Evolutionary conservation across 352 stramenopile species (phyloP), one percentile per base, ranked within the genome.

Genomic region (Pythium dissotocum): DNA sequence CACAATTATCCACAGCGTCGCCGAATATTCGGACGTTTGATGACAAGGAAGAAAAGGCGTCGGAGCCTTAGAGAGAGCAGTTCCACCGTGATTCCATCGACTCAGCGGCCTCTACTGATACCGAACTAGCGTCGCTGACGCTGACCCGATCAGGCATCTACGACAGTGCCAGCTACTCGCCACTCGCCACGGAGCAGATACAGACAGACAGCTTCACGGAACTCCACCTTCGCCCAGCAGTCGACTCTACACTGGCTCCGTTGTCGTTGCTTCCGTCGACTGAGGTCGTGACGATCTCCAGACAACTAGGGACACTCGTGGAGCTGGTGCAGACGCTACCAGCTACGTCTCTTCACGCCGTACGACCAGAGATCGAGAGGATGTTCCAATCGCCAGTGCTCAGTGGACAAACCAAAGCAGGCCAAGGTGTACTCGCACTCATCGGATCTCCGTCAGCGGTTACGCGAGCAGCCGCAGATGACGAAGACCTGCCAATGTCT

Each of bases 231-330:
- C 36, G 36, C 2, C 36, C 36, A 44, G 36, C 36, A 3, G 36
- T 26, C 24, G 44, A 26, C 14, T 10, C 16, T 8, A 16, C 6
- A 4, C 44, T 51, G 6, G 30, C 60, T 1, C 60, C 60, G 18
- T 28, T 66, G 16, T 66, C 60, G 60, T 21, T 66, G 10, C 36
- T 66, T 2, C 60, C 60, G 49, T 24, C 48, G 18, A 0, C 60
- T 1, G 28, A 35, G 12, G 58, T 59, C 14, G 49, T 57, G n/a
- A 24, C 16, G 12, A 44, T 66, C 49, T 58, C 60, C 1, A 33
- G 38, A 3, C 18, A 66, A 14, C 12, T 59, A 2, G 49, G 21
- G 1, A 24, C 33, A 10, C 60, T 66, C 2, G 1, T 66, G 35
- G 60, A 66, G 21, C 48, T 66, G 16, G 16, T 59, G 24, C 60